Percentiles rank a stretch among this genome's conserved stretches.
phyloP scores from a whole-genome alignment of 345 rosid species.

The Salix purpurea region DNA sequence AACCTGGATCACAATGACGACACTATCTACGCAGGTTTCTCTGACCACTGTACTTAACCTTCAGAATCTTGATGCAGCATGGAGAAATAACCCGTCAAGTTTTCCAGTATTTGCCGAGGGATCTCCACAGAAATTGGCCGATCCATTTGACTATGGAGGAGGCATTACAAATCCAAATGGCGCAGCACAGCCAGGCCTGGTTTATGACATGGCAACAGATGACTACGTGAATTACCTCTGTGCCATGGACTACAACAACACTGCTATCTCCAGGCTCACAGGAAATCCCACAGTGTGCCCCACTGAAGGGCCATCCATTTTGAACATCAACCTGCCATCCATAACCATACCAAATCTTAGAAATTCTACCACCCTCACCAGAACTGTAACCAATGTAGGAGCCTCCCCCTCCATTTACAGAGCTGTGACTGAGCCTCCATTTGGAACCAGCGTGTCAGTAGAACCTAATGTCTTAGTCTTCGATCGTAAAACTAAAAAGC shows the following conservation, averaged over 20 bases:
- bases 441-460: constrained; percentile 27
- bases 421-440: constrained; percentile 42
- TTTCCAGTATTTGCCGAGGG: constrained; percentile 54
- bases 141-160: constrained; percentile 68
- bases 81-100: constrained; percentile 39
- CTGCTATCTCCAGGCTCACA: constrained; percentile 34
- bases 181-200: constrained; percentile 55
- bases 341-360: constrained; percentile 54
- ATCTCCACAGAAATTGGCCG: constrained; percentile 45
- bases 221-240: constrained; percentile 61
- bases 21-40: neutral
- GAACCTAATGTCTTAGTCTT: constrained; percentile 25
- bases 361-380: constrained; percentile 27
- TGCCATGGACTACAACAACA: constrained; percentile 43
- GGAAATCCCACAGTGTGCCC: constrained; percentile 30
- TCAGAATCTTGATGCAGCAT: constrained; percentile 24
- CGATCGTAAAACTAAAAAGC: constrained; percentile 12
- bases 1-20: neutral
- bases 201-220: constrained; percentile 46
- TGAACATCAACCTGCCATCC: constrained; percentile 58
- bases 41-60: neutral
- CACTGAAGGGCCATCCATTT: constrained; percentile 20
- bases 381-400: constrained; percentile 64
- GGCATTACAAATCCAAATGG: constrained; percentile 49
- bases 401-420: constrained; percentile 31